phyloP scores from a whole-genome alignment of 371 early-diverging fungal species.

The Lichtheimia ramosa region DNA sequence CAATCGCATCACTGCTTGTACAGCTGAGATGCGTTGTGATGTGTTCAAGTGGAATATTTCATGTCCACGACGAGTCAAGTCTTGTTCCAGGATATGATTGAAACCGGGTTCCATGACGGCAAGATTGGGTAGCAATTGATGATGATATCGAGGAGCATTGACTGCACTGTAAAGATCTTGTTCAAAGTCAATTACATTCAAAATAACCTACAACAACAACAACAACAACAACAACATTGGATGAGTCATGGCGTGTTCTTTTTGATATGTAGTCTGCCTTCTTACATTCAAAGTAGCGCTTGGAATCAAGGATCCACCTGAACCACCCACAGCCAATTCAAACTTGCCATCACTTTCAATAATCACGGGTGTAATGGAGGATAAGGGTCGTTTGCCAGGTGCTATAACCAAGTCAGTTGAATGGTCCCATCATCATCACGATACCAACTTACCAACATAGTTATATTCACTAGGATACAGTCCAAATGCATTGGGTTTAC shows the following conservation, averaged over 20 bases:
- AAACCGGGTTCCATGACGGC: conserved; percentile 39
- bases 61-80: conserved; percentile 1
- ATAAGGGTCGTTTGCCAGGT: conserved; percentile 92
- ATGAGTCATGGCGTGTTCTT: neutral
- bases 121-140: conserved; percentile 87
- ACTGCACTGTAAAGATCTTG: conserved; percentile 75
- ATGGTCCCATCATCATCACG: neutral
- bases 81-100: conserved; percentile 8
- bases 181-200: conserved; percentile 75
- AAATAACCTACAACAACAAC: conserved; percentile 62
- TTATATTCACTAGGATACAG: conserved; percentile 84
- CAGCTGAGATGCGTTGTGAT: conserved; percentile 22
- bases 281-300: conserved; percentile 80
- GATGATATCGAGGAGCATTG: conserved; percentile 83
- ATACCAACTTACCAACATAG: conserved; percentile 55
- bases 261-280: too few relatives aligned
- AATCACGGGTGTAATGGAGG: conserved; percentile 88
- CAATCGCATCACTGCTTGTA: conserved; percentile 34
- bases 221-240: too few relatives aligned
- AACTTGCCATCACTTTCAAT: conserved; percentile 72
- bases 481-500: conserved; percentile 80
- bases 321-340: conserved; percentile 85
- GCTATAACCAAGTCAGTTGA: conserved; percentile 23
- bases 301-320: conserved; percentile 95
- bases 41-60: neutral